phyloP scores from a whole-genome alignment of 345 rosid species.

The Conringia planisiliqua region DNA sequence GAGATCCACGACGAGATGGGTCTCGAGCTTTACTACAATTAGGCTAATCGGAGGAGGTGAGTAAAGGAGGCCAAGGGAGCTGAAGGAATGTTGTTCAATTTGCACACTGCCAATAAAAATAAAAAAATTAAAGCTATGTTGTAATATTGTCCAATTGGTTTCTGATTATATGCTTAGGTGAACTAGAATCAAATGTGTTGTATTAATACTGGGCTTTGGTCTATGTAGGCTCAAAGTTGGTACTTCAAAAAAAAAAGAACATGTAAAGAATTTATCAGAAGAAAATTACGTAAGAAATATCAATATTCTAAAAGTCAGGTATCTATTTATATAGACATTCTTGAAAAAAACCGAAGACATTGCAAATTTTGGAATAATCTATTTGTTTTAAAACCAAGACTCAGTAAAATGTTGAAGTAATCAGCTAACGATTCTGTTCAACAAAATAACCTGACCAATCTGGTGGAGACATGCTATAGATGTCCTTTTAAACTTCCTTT shows the following conservation, averaged over 20 bases:
- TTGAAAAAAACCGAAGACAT: neutral
- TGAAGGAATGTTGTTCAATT: too few relatives aligned
- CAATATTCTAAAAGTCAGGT: neutral
- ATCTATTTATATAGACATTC: neutral
- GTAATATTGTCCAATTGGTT: too few relatives aligned
- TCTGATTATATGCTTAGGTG: too few relatives aligned
- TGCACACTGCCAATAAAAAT: too few relatives aligned
- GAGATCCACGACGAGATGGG: slow-evolving; percentile 83
- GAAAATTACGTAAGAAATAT: neutral
- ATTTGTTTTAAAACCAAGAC: neutral
- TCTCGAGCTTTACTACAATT: slow-evolving; percentile 73
- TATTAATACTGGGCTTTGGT: too few relatives aligned
- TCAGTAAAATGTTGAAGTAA: neutral
- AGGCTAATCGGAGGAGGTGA: too few relatives aligned
- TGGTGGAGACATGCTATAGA: neutral
- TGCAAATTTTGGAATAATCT: neutral
- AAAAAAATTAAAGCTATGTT: too few relatives aligned
- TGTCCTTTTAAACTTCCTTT: neutral
- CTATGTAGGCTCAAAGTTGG: too few relatives aligned
- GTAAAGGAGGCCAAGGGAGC: too few relatives aligned
- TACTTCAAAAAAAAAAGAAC: too few relatives aligned
- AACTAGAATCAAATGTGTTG: too few relatives aligned
- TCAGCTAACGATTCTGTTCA: neutral
- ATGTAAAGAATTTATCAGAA: too few relatives aligned
- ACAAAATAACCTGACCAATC: neutral